Evolutionary conservation across 129 eudicot species (phyloP), one percentile per base, ranked within the genome.

Genomic region (Saussurea involucrata): DNA sequence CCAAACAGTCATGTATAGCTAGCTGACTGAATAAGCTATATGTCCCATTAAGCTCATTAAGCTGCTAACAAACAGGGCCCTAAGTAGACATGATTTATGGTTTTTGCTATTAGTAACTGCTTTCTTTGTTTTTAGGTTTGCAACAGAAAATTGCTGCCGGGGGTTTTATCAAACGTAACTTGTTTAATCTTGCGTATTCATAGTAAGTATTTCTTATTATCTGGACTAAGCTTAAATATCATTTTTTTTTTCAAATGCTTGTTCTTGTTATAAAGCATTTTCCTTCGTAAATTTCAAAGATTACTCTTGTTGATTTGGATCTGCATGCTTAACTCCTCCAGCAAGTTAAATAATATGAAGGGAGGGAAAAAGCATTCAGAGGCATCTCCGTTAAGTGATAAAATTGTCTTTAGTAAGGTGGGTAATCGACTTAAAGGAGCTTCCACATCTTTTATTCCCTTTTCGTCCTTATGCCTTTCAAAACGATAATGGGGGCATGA

Each of bases 331-430:
- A 32, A 71, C 72, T 87, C 49, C 32, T 88, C 81, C 90, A 95
- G 99, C 81, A 95, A 95, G 83, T 79, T 85, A 46, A 77, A 60
- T 71, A 81, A 84, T 72, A 83, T 95, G 96, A 87, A 85, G 75
- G 87, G 77, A 80, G 99, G 99, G 21, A 68, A 24, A 21, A 90
- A 92, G 36, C 96, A 95, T 72, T 5, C 81, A 0, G 99, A 95
- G 72, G 99, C 99, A 78, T 80, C 99, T 77, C 92, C 95, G 33
- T 57, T 88, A 20, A 86, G 82, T 85, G 99, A 95, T 87, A 95
- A 85, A 80, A 55, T 92, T 63, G 97, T 90, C 37, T 95, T 95
- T 81, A 92, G 85, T 24, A 95, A 95, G 96, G 99, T 95, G 44
- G 25, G 69, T 1, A 49, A 63, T 36, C 31, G 0, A 18, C 57